Evolutionary conservation across 371 early-diverging fungal species (phyloP).

Genomic region (Mucor lusitanicus): DNA sequence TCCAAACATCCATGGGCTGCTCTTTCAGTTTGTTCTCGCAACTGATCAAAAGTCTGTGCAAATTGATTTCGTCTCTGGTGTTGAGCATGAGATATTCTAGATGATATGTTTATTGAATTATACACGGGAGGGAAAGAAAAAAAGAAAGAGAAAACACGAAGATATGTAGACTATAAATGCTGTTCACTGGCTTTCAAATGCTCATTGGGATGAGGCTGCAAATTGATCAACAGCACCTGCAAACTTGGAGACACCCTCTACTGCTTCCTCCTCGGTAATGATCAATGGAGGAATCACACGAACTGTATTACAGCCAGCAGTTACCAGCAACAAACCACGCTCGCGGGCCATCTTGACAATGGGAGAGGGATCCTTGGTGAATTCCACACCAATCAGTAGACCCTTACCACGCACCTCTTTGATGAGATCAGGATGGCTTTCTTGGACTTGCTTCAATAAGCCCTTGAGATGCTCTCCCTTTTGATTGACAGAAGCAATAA

Average conservation of each 20-base stretch:
- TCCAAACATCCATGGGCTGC: constrained; percentile 28
- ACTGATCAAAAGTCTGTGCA: constrained; percentile 29
- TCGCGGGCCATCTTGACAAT: constrained; percentile 79
- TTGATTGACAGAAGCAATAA: constrained; percentile 66
- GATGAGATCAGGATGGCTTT: constrained; percentile 56
- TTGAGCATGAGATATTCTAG: constrained; percentile 8
- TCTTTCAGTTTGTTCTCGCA: constrained; percentile 34
- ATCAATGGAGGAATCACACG: constrained; percentile 90
- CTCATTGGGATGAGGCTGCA: constrained; percentile 8
- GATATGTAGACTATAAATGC: neutral
- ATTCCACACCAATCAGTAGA: constrained; percentile 80
- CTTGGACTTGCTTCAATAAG: constrained; percentile 52
- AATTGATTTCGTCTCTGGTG: constrained; percentile 36
- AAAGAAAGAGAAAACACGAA: constrained; percentile 5
- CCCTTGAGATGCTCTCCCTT: constrained; percentile 60
- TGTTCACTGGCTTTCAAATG: constrained; percentile 2
- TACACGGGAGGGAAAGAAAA: neutral
- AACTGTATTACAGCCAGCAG: constrained; percentile 87
- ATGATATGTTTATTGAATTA: neutral
- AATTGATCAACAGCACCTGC: constrained; percentile 62
- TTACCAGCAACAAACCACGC: constrained; percentile 83
- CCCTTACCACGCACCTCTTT: constrained; percentile 85
- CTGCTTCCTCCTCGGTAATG: constrained; percentile 66
- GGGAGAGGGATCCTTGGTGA: constrained; percentile 63
- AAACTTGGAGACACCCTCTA: constrained; percentile 66